These are phyloP conservation scores for Aleurites moluccanus DNA, from an alignment of 441 rosid genomes.

Conservation along the genomic window DNA sequence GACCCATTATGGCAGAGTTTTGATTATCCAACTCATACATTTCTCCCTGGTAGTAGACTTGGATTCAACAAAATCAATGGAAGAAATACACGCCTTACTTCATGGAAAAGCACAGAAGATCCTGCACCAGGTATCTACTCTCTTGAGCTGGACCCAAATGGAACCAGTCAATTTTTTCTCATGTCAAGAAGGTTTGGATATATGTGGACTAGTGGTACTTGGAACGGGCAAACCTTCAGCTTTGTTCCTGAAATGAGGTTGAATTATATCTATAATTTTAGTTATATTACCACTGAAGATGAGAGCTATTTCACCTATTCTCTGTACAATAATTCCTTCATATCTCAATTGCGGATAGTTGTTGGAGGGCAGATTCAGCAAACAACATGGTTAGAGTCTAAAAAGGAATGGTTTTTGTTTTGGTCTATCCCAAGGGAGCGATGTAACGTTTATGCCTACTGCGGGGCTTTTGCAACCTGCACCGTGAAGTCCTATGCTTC, in stretches of 20 bases:
- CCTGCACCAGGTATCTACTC: constrained; percentile 68
- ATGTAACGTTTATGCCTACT: constrained; percentile 55
- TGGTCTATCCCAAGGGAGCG: constrained; percentile 59
- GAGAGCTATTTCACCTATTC: constrained; percentile 58
- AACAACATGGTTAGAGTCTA: constrained; percentile 29
- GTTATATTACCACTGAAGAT: constrained; percentile 32
- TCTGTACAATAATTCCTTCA: constrained; percentile 19
- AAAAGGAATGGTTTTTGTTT: constrained; percentile 48
- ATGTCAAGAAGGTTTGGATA: constrained; percentile 37
- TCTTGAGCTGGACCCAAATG: constrained; percentile 48
- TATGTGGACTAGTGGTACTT: constrained; percentile 64
- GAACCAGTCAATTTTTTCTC: constrained; percentile 39
- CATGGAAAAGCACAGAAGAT: constrained; percentile 54
- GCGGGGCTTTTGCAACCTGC: no score
- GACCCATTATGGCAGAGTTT: no score
- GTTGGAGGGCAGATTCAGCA: constrained; percentile 54
- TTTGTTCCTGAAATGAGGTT: constrained; percentile 49
- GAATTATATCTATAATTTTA: constrained; percentile 50
- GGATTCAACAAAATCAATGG: constrained; percentile 38
- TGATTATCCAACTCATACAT: constrained; percentile 48
- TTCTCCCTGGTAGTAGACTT: constrained; percentile 63
- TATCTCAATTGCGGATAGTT: constrained; percentile 44
- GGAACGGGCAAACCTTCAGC: constrained; percentile 41
- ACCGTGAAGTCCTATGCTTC: constrained; percentile 33
- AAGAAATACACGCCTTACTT: constrained; percentile 37